Percentiles rank a stretch among this genome's conserved stretches.
Conservation (phyloP, 306 rosid genomes). For the Sesbania bispinosa region DNA sequence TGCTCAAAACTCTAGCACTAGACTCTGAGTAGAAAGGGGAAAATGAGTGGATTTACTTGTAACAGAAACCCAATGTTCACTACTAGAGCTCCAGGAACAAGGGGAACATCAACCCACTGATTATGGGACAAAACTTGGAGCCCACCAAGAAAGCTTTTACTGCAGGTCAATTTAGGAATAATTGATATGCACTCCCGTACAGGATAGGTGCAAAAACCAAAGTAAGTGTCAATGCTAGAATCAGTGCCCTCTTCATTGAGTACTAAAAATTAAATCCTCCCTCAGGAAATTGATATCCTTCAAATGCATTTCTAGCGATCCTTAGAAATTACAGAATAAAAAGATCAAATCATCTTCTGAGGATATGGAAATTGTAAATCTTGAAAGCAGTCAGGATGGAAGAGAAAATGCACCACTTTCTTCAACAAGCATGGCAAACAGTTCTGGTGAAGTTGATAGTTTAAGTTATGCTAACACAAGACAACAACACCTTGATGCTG, state of each 20-base stretch:
- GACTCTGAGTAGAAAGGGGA: neutral
- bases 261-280: slow-evolving; percentile 86
- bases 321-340: slow-evolving; percentile 39
- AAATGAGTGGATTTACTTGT: slow-evolving; percentile 27
- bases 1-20: neutral
- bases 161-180: too few relatives aligned
- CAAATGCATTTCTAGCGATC: slow-evolving; percentile 41
- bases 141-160: too few relatives aligned
- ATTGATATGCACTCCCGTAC: slow-evolving; percentile 82
- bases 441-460: slow-evolving; percentile 24
- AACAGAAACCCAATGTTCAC: slow-evolving; percentile 52
- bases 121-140: slow-evolving; percentile 42
- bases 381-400: slow-evolving; percentile 21
- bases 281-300: slow-evolving; percentile 80
- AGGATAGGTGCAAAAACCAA: slow-evolving; percentile 87
- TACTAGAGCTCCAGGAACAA: slow-evolving; percentile 44
- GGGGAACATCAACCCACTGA: slow-evolving; percentile 43
- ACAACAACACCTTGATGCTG: slow-evolving; percentile 32
- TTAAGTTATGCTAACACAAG: slow-evolving; percentile 23
- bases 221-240: slow-evolving; percentile 88
- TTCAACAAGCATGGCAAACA: slow-evolving; percentile 16
- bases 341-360: slow-evolving; percentile 43
- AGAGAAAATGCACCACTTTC: slow-evolving; percentile 23
- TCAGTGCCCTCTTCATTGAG: slow-evolving; percentile 68
- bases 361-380: slow-evolving; percentile 22